Percentiles rank a stretch among this genome's conserved stretches.
These are phyloP conservation scores for Picea glauca DNA, from an alignment of 75 land plant species.

Conservation along the genomic window DNA sequence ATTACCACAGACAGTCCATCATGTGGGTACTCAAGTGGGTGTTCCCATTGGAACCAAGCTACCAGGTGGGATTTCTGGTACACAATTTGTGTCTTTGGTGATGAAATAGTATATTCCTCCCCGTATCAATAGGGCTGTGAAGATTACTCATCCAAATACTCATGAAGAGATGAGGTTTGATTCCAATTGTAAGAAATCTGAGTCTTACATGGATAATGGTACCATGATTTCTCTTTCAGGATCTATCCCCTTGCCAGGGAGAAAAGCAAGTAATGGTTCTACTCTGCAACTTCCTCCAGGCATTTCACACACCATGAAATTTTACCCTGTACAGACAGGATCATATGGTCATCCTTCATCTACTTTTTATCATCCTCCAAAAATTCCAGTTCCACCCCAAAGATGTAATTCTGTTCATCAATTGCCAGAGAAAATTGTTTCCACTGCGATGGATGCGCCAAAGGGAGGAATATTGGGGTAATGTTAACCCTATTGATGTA, in stretches of 20 bases:
- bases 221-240: constrained; percentile 14
- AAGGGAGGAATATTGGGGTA: too few relatives aligned
- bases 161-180: constrained; percentile 73
- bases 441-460: neutral
- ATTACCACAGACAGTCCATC: constrained; percentile 39
- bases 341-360: constrained; percentile 24
- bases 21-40: constrained; percentile 5
- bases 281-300: constrained; percentile 40
- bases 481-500: too few relatives aligned
- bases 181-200: constrained; percentile 12
- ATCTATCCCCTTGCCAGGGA: constrained; percentile 8
- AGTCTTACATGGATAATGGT: constrained; percentile 25
- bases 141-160: constrained; percentile 88
- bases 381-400: neutral
- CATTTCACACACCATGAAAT: constrained; percentile 25
- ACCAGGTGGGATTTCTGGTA: neutral
- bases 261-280: constrained; percentile 39
- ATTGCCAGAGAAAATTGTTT: neutral
- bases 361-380: constrained; percentile 22
- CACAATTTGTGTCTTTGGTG: neutral
- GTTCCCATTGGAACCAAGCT: too few relatives aligned
- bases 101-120: neutral
- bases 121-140: constrained; percentile 46
- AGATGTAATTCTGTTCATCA: neutral
- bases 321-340: constrained; percentile 18